Evolutionary conservation across 768 basidiomycete genomes (phyloP), one percentile per base, ranked within the genome.

Genomic region (Russula virescens): DNA sequence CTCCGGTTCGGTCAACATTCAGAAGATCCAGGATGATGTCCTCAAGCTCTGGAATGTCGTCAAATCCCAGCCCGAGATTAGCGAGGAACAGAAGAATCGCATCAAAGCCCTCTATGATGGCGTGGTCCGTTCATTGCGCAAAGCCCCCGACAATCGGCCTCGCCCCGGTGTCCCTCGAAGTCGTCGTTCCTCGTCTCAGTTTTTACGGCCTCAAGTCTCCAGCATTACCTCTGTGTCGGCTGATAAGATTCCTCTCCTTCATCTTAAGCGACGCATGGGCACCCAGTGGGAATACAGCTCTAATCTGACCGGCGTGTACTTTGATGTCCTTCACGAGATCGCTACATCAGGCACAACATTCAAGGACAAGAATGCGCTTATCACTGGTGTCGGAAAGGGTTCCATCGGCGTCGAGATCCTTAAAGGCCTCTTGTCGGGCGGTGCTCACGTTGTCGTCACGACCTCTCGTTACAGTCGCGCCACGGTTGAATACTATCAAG

Each of bases 291-390:
- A 96, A 71, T 99, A 98, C 78, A 94, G 91, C 70, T 93, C 90
- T 76, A 98, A 98, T 75, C 79, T 99, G 58, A 98, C 96, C 11
- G 84, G 91, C 58, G 90, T 92, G 25, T 98, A 99, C 75, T 84
- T 99, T 66, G 97, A 99, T 71, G 89, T 99, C 68, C 80, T 99
- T 38, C 92, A 95, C 72, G 97, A 99, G 76, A 98, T 99, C 69
- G 97, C 97, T 6, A 98, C 97, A 0, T 94, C 96, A 5, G 97
- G 97, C 14, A 98, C 95, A 1, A 95, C 94, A 1, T 99, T 98
- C 83, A 91, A 96, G 75, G 96, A 95, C 79, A 99, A 98, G 83
- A 98, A 98, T 70, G 97, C 97, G 2, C 83, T 99, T 19, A 81
- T 98, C 34, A 99, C 97, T 38, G 97, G 97, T 71, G 97, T 98